Evolutionary conservation across 1,139 yeast genomes (phyloP).

Genomic region (Blastobotrys elegans): DNA sequence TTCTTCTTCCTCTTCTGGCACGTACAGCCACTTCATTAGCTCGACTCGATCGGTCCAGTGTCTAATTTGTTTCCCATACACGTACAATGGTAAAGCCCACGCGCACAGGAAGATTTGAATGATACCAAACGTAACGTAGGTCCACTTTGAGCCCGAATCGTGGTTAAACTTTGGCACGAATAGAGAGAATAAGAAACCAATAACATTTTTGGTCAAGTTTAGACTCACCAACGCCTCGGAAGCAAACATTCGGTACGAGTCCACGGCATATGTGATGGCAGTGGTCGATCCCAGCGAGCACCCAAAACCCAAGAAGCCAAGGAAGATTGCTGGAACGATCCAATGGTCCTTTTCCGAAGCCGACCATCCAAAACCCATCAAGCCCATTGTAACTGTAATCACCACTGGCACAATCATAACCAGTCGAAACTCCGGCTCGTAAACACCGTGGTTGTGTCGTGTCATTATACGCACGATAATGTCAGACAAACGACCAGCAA

Average conservation of each 20-base stretch:
- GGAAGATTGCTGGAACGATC: slow-evolving; percentile 55
- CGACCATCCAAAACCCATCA: slow-evolving; percentile 64
- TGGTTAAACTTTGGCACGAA: slow-evolving; percentile 48
- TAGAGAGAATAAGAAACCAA: slow-evolving; percentile 55
- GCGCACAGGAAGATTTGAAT: slow-evolving; percentile 48
- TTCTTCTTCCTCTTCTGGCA: slow-evolving; percentile 1
- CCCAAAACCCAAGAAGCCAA: slow-evolving; percentile 56
- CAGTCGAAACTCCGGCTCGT: slow-evolving; percentile 60
- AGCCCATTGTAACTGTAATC: slow-evolving; percentile 47
- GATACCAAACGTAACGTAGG: slow-evolving; percentile 51
- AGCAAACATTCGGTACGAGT: slow-evolving; percentile 54
- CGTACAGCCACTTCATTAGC: slow-evolving; percentile 26
- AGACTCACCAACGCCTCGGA: slow-evolving; percentile 55
- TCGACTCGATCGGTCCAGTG: slow-evolving; percentile 40
- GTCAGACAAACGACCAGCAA: slow-evolving; percentile 51
- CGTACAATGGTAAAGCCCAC: slow-evolving; percentile 49
- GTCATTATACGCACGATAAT: slow-evolving; percentile 37
- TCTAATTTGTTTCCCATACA: slow-evolving; percentile 50
- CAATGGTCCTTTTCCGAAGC: slow-evolving; percentile 45
- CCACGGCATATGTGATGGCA: slow-evolving; percentile 57
- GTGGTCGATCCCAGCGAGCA: slow-evolving; percentile 58
- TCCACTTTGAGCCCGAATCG: slow-evolving; percentile 42
- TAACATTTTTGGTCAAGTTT: slow-evolving; percentile 49
- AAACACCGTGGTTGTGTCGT: slow-evolving; percentile 45
- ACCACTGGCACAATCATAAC: slow-evolving; percentile 49